These are phyloP conservation scores for Lipomyces oligophaga DNA, from an alignment of 805 yeast species.

Conservation along the genomic window DNA sequence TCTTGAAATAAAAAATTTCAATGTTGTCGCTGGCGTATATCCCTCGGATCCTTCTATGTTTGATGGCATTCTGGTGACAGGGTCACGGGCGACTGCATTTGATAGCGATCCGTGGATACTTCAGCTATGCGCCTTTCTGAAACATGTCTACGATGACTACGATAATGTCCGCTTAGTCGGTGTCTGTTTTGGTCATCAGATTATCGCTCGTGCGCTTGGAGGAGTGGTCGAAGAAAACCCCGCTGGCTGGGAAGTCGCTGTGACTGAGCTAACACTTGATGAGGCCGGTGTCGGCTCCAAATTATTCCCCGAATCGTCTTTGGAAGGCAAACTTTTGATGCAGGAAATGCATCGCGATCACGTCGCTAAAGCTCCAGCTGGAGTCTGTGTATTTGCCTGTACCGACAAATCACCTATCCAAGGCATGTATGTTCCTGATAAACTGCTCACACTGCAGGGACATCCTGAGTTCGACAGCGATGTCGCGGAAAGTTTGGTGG, in stretches of 20 bases:
- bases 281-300: slow-evolving; percentile 37
- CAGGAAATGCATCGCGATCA: slow-evolving; percentile 60
- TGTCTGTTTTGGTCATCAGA: slow-evolving; percentile 86
- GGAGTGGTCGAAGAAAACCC: slow-evolving; percentile 54
- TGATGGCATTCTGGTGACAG: slow-evolving; percentile 40
- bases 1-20: slow-evolving; percentile 26
- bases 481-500: slow-evolving; percentile 35
- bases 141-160: slow-evolving; percentile 3
- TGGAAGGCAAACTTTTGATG: slow-evolving; percentile 38
- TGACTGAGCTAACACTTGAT: slow-evolving; percentile 49
- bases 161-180: slow-evolving; percentile 46
- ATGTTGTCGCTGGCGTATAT: slow-evolving; percentile 35
- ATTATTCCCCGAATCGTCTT: slow-evolving; percentile 36
- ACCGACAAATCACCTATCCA: slow-evolving; percentile 58
- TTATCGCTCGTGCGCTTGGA: slow-evolving; percentile 64
- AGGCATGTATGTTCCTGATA: slow-evolving; percentile 55
- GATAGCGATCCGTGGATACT: slow-evolving; percentile 39
- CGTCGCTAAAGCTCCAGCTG: slow-evolving; percentile 41
- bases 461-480: slow-evolving; percentile 71
- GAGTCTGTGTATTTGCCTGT: slow-evolving; percentile 48
- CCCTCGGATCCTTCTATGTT: slow-evolving; percentile 30
- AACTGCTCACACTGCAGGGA: slow-evolving; percentile 72
- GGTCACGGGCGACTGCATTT: slow-evolving; percentile 39
- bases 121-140: slow-evolving; percentile 35
- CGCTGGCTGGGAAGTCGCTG: slow-evolving; percentile 72